Evolutionary conservation across 1,284 basidiomycete species (phyloP).

Genomic region (Trametes hirsuta): DNA sequence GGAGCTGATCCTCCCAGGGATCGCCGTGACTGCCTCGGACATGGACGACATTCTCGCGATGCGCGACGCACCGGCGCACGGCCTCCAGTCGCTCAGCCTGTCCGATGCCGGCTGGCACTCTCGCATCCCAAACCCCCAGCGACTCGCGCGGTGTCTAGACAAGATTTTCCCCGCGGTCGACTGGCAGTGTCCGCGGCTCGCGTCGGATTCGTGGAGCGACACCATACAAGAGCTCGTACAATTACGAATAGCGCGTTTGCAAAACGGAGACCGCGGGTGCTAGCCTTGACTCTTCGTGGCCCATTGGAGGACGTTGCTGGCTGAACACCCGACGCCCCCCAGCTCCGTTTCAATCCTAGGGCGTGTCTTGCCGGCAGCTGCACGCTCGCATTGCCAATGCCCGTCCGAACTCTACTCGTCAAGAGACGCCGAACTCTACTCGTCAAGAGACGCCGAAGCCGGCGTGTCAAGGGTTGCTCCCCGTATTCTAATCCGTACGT

Average conservation of each 20-base stretch:
- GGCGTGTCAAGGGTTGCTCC: no score
- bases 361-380: no score
- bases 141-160: conserved; percentile 16
- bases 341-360: no score
- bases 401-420: no score
- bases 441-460: no score
- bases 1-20: conserved; percentile 15
- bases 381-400: no score
- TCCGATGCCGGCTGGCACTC: conserved; percentile 16
- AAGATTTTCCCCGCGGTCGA: conserved; percentile 18
- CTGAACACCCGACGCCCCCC: no score
- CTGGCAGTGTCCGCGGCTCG: conserved; percentile 15
- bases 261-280: background rate
- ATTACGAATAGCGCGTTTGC: conserved; percentile 9
- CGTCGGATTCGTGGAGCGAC: conserved; percentile 17
- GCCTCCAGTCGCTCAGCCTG: conserved; percentile 11
- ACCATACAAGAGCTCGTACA: conserved; percentile 16
- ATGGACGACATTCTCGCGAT: background rate
- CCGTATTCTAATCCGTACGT: no score
- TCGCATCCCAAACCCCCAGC: conserved; percentile 15
- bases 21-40: conserved; percentile 8
- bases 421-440: no score
- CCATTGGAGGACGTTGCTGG: no score
- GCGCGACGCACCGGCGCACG: background rate
- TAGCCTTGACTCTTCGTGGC: no score